These are phyloP conservation scores for Lactarius akahatsu DNA, from an alignment of 768 basidiomycete species.

Conservation along the genomic window DNA sequence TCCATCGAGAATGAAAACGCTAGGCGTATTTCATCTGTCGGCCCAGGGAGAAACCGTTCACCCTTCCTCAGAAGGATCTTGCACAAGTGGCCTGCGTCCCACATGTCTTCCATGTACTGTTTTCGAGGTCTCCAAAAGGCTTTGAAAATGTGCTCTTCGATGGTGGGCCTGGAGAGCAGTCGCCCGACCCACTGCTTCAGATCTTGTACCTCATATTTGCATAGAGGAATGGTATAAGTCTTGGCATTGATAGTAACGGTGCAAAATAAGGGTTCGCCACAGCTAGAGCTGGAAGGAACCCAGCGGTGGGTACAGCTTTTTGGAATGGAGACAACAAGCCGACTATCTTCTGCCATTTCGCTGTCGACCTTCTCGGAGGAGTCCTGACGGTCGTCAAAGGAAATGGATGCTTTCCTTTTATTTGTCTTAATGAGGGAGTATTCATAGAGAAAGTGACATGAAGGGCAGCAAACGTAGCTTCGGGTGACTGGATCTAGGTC, in stretches of 20 bases:
- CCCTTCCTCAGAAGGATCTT: not conserved
- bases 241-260: conserved; percentile 1
- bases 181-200: not conserved
- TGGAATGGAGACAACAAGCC: not conserved
- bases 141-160: not conserved
- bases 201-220: conserved; percentile 15
- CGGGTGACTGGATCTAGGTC: conserved; percentile 7
- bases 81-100: conserved; percentile 9
- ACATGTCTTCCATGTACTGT: not conserved
- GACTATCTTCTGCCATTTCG: not conserved
- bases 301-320: not conserved
- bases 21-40: conserved; percentile 2
- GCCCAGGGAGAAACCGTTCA: not conserved
- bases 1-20: conserved; percentile 11
- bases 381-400: not conserved
- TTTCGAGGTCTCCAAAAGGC: not conserved
- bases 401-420: not conserved
- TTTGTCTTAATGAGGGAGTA: not conserved
- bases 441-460: conserved; percentile 3
- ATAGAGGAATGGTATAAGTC: not conserved
- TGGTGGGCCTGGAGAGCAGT: not conserved
- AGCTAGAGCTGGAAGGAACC: not conserved
- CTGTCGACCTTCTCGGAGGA: not conserved
- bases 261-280: not conserved
- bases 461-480: conserved; percentile 13